Base-by-base conservation (phyloP, 2,329 filamentous ascomycete genomes). In the Pseudocercospora ulei region DNA sequence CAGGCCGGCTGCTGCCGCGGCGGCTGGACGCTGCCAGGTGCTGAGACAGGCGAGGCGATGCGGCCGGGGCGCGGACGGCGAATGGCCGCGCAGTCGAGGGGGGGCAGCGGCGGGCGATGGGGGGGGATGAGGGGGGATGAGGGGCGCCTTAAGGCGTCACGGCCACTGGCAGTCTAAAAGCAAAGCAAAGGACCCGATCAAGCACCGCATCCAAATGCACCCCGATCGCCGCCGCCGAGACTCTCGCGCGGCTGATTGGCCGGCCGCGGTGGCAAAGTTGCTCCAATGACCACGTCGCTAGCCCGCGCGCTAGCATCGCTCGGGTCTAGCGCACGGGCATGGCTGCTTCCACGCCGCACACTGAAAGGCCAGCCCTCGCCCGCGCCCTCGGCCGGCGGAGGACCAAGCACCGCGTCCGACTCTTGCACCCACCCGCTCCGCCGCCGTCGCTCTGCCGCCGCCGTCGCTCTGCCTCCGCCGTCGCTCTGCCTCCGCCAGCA, bases 151-250 rank as follows among this genome's bases (percentile, higher is more conserved):
- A 16, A 33, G 18, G 7, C 30, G 28, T 18, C 11, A 31, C 16
- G 12, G 14, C 9, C 33, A 24, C 34, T 17, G 27, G 34, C 34
- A 36, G 23, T 33, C 30, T 33, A 33, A 33, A 33, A 33, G 30
- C 23, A 22, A n/a, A n/a, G n/a, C n/a, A n/a, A n/a, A n/a, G n/a
- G n/a, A n/a, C n/a, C n/a, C n/a, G n/a, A n/a, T n/a, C n/a, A n/a
- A n/a, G n/a, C n/a, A n/a, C n/a, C n/a, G n/a, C n/a, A n/a, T n/a
- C n/a, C n/a, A 20, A 17, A 22, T 33, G 18, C 18, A 17, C 30
- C 20, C 12, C 20, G 30, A 33, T 33, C 30, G 30, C 23, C 30
- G 30, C 19, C 30, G 30, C 14, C 30, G 18, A 33, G 30, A 20
- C 18, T n/a, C n/a, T n/a, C n/a, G n/a, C 30, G 3, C n/a, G 25